Percentiles rank a stretch among this genome's conserved stretches.
phyloP scores from a whole-genome alignment of 2,329 filamentous ascomycete species.

The Fusarium sp. region DNA sequence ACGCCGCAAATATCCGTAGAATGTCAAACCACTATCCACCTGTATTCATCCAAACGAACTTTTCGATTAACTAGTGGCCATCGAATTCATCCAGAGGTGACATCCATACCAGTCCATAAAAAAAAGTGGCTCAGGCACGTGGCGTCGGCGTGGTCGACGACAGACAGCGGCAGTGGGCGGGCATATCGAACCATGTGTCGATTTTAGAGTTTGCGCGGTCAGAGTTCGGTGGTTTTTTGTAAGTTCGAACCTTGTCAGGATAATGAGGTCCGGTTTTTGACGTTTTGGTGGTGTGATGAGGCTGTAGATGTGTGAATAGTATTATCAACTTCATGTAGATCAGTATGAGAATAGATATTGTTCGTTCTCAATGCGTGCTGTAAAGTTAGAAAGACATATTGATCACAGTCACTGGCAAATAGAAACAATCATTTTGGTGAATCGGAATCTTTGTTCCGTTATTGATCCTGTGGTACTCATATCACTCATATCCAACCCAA shows the following conservation, averaged over 20 bases:
- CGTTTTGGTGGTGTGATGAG: background rate
- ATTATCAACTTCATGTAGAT: background rate
- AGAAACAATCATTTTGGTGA: background rate
- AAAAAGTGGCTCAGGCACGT: background rate
- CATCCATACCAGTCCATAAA: background rate
- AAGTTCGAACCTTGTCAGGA: background rate
- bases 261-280: background rate
- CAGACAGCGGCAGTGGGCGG: background rate
- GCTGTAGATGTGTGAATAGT: background rate
- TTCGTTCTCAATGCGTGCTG: background rate
- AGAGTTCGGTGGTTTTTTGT: background rate
- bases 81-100: background rate
- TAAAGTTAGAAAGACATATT: background rate
- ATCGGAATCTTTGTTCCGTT: conserved; percentile 41
- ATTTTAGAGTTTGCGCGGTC: background rate
- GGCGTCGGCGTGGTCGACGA: background rate
- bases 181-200: conserved; percentile 1
- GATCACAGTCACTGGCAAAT: background rate
- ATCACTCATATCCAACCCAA: conserved; percentile 39
- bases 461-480: conserved; percentile 45
- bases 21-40: background rate
- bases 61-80: background rate
- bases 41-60: background rate
- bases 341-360: background rate
- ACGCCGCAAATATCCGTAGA: background rate